phyloP scores from a whole-genome alignment of 495 filamentous ascomycete genomes.

The Penicillium arizonense region DNA sequence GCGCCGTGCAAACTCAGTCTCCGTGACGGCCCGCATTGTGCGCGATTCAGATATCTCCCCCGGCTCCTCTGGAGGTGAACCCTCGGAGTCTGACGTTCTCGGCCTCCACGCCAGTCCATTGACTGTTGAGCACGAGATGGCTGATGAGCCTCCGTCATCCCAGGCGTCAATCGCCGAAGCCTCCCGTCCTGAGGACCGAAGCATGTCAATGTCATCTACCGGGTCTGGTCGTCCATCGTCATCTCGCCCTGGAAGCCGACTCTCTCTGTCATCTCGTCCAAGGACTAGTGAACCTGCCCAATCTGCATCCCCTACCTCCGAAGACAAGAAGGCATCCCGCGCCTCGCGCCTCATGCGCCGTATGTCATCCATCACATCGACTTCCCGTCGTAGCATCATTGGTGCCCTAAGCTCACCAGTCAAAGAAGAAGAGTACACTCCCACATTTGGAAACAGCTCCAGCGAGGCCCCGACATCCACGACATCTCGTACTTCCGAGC shows the following conservation, averaged over 20 bases:
- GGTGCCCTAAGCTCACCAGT: slow-evolving; percentile 55
- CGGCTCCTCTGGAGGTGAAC: slow-evolving; percentile 34
- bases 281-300: slow-evolving; percentile 33
- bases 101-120: slow-evolving; percentile 71
- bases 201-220: slow-evolving; percentile 36
- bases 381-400: slow-evolving; percentile 58
- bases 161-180: slow-evolving; percentile 12
- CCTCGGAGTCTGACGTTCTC: slow-evolving; percentile 47
- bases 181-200: slow-evolving; percentile 26
- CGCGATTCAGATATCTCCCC: slow-evolving; percentile 49
- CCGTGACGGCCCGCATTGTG: slow-evolving; percentile 77
- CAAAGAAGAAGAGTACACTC: slow-evolving; percentile 56
- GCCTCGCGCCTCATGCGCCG: slow-evolving; percentile 76
- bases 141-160: slow-evolving; percentile 22
- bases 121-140: slow-evolving; percentile 65
- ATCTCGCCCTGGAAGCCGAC: slow-evolving; percentile 36
- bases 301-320: slow-evolving; percentile 42
- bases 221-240: slow-evolving; percentile 26
- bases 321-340: slow-evolving; percentile 66
- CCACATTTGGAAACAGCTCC: slow-evolving; percentile 36
- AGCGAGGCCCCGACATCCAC: slow-evolving; percentile 29
- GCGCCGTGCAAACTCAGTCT: slow-evolving; percentile 58
- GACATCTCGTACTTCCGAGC: slow-evolving; percentile 21
- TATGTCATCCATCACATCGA: slow-evolving; percentile 67
- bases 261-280: slow-evolving; percentile 39